Percentiles rank a stretch among this genome's conserved stretches.
Conservation (phyloP, 345 rosid genomes). For the Trapa incisa region DNA sequence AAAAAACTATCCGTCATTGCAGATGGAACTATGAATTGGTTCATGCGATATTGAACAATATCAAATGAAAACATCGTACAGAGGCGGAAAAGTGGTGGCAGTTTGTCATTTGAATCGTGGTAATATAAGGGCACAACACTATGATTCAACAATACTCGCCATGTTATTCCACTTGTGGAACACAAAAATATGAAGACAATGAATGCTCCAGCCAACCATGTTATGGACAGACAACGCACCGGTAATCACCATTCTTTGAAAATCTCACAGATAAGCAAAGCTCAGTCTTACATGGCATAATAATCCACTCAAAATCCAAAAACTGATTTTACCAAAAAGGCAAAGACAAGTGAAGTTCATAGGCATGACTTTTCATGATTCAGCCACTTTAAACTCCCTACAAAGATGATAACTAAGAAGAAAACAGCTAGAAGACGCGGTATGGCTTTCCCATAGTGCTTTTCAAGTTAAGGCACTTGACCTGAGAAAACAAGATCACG, state of each 20-base stretch:
- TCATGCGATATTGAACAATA: too few species aligned
- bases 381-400: neutral
- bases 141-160: too few species aligned
- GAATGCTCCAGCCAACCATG: too few species aligned
- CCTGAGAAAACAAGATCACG: slow-evolving; percentile 20
- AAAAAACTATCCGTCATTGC: too few species aligned
- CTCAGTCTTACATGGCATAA: neutral
- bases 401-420: neutral
- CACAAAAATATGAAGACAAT: too few species aligned
- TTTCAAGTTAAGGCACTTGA: slow-evolving; percentile 68
- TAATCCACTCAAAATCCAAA: neutral
- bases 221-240: too few species aligned
- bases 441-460: slow-evolving; percentile 63
- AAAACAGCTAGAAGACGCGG: slow-evolving; percentile 35
- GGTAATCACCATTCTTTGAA: neutral
- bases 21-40: too few species aligned
- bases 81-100: too few species aligned
- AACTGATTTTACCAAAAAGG: slow-evolving; percentile 2
- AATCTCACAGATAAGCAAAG: neutral
- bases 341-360: neutral
- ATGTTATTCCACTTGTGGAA: too few species aligned
- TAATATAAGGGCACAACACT: too few species aligned
- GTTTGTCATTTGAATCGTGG: too few species aligned
- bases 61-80: too few species aligned
- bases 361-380: neutral